A percentile compares a stretch with the other conserved stretches of the same genome.
Conservation (phyloP, 352 stramenopile species). For the Globisporangium ultimum region DNA sequence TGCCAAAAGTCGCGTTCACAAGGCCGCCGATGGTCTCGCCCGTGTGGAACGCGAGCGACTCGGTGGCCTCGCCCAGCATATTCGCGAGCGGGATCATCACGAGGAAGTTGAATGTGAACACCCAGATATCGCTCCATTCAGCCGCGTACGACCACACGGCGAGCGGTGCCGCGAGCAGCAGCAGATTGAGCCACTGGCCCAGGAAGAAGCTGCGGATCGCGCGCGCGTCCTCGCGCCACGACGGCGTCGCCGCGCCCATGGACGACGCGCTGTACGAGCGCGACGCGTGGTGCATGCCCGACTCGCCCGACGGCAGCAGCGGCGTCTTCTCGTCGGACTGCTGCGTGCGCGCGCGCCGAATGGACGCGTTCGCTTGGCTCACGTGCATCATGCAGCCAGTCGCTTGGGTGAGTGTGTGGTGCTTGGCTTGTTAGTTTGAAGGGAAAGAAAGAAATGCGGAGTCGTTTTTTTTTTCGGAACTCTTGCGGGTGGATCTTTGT, state of each 20-base stretch:
- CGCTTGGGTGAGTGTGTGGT: not conserved
- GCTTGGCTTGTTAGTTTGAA: not conserved
- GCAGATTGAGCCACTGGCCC: constrained; percentile 60
- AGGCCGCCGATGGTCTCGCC: constrained; percentile 96
- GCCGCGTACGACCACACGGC: constrained; percentile 60
- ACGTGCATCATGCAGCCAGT: constrained; percentile 44
- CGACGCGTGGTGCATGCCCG: constrained; percentile 20
- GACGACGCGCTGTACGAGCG: constrained; percentile 35
- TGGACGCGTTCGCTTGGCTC: constrained; percentile 50
- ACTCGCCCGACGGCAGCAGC: constrained; percentile 12
- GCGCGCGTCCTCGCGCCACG: constrained; percentile 29
- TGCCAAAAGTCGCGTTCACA: constrained; percentile 98
- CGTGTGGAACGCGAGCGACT: constrained; percentile 96
- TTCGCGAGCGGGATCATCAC: constrained; percentile 95
- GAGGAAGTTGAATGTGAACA: constrained; percentile 97
- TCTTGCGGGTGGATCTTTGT: too few relatives aligned
- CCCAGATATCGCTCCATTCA: constrained; percentile 64
- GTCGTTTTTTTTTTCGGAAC: too few relatives aligned
- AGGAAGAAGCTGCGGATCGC: constrained; percentile 47
- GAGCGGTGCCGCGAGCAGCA: constrained; percentile 60
- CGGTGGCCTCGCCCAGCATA: constrained; percentile 96
- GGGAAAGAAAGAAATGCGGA: not conserved
- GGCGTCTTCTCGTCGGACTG: constrained; percentile 20
- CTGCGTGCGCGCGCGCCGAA: constrained; percentile 49
- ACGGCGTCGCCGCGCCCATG: constrained; percentile 12